Conservation (phyloP, 176 grass and related monocot genomes). For the Panicum miliaceum region DNA sequence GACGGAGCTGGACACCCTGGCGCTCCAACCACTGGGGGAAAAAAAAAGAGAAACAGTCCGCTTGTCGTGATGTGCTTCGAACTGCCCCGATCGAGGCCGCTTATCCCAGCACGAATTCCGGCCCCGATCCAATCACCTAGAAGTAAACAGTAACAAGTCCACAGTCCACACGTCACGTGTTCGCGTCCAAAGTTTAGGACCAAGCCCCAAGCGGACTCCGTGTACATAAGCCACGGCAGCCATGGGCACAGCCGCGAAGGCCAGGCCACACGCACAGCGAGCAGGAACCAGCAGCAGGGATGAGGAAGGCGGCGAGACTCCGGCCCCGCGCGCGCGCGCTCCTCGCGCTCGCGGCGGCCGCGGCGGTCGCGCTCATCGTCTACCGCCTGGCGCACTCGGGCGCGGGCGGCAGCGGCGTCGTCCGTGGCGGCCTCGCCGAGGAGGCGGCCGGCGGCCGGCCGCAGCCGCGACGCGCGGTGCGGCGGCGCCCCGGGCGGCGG, state of each 20-base stretch:
- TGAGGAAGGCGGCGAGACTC: not conserved
- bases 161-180: not conserved
- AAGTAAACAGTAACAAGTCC: too few relatives aligned
- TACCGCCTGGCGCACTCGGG: not conserved
- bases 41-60: too few relatives aligned
- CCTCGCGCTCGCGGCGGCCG: not conserved
- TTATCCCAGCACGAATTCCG: not conserved
- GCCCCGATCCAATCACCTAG: too few relatives aligned
- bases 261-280: too few relatives aligned
- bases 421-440: too few relatives aligned
- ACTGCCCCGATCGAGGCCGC: not conserved
- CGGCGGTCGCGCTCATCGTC: not conserved
- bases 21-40: too few relatives aligned
- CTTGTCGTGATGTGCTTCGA: too few relatives aligned
- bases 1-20: too few relatives aligned
- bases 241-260: too few relatives aligned
- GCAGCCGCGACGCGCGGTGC: not conserved
- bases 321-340: not conserved
- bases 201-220: not conserved
- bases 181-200: not conserved
- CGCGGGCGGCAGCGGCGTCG: too few relatives aligned
- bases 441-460: not conserved
- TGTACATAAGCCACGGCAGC: not conserved
- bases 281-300: not conserved
- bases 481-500: not conserved